Conservation (phyloP, 805 yeast species). For the Kazachstania kunashirensis region DNA sequence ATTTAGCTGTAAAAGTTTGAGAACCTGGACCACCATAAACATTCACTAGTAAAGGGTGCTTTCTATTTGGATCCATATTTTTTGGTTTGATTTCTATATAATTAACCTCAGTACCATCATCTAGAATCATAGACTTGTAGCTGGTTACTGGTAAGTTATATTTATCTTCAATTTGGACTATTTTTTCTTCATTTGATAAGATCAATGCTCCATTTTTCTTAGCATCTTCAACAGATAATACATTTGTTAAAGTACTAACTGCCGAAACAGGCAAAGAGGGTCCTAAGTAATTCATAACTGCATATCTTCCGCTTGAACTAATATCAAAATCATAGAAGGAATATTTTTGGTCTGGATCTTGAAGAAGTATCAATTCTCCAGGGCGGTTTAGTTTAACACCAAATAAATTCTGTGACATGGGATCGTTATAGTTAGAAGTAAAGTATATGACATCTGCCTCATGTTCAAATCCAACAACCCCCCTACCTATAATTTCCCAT, state of each 20-base stretch:
- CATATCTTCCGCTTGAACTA: constrained; percentile 48
- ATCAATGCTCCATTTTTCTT: constrained; percentile 6
- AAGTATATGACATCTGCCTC: constrained; percentile 44
- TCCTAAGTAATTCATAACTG: constrained; percentile 20
- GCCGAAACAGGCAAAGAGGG: constrained; percentile 13
- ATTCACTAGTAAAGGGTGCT: constrained; percentile 57
- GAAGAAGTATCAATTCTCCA: constrained; percentile 7
- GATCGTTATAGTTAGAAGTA: constrained; percentile 38
- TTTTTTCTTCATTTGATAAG: constrained; percentile 11
- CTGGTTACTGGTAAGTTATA: constrained; percentile 40
- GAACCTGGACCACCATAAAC: constrained; percentile 82
- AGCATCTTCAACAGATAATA: constrained; percentile 11
- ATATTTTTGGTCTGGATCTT: constrained; percentile 14
- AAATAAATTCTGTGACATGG: constrained; percentile 51
- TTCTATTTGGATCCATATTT: constrained; percentile 36
- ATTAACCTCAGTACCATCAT: constrained; percentile 37
- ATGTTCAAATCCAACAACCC: constrained; percentile 37
- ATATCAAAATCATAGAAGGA: constrained; percentile 38
- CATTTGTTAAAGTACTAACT: constrained; percentile 18
- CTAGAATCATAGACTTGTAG: constrained; percentile 32
- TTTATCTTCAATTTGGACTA: constrained; percentile 16
- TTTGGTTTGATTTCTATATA: constrained; percentile 57
- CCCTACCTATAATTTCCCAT: constrained; percentile 44
- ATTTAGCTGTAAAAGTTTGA: constrained; percentile 41
- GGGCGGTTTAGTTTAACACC: constrained; percentile 32